These are phyloP conservation scores for Selaginella tamariscina DNA, from an alignment of 75 land plant genomes.

Conservation along the genomic window DNA sequence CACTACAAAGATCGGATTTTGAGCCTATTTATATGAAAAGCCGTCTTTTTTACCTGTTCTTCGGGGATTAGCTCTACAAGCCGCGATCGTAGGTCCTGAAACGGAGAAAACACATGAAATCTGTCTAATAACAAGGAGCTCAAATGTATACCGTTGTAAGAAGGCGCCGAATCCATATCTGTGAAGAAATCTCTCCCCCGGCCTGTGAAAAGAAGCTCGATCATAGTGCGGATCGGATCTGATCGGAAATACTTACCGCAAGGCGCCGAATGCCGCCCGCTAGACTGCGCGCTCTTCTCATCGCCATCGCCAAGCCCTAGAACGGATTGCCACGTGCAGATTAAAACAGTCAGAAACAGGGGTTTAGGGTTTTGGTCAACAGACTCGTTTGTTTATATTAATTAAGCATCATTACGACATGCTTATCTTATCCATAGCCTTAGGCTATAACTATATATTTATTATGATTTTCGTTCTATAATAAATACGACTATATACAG, in stretches of 20 bases:
- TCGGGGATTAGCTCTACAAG: constrained; percentile 65
- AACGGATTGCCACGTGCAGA: too few relatives aligned
- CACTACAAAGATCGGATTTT: neutral
- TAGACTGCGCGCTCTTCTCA: neutral
- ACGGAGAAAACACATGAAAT: neutral
- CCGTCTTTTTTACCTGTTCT: constrained; percentile 44
- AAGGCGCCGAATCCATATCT: neutral
- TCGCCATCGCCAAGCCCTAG: neutral
- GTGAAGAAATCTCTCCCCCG: neutral
- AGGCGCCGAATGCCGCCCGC: neutral
- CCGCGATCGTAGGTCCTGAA: constrained; percentile 64
- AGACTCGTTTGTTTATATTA: too few relatives aligned
- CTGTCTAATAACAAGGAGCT: constrained; percentile 16
- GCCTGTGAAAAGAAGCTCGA: neutral
- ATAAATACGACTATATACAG: too few relatives aligned
- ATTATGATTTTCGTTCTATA: too few relatives aligned
- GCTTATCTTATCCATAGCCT: too few relatives aligned
- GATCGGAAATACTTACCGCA: neutral
- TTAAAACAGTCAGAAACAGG: too few relatives aligned
- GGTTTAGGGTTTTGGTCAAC: too few relatives aligned
- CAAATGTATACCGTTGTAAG: neutral
- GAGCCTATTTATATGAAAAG: neutral
- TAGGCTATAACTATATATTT: too few relatives aligned
- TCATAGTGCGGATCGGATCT: too few relatives aligned
- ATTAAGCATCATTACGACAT: too few relatives aligned